Evolutionary conservation across 352 stramenopile genomes (phyloP).

Genomic region (Peronospora belbahrii): DNA sequence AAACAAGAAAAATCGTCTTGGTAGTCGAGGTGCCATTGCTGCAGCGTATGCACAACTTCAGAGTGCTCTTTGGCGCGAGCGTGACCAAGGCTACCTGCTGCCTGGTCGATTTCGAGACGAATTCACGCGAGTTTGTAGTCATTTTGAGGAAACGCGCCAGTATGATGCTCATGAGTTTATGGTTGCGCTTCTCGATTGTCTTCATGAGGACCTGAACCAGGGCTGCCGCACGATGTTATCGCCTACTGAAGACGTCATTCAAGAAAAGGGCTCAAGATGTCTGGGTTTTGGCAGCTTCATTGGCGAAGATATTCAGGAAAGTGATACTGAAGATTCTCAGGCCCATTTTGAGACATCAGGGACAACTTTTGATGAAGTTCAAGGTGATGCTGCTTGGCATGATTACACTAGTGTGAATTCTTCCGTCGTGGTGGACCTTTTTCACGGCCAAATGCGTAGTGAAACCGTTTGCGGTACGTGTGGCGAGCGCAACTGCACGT

Average conservation of each 20-base stretch:
- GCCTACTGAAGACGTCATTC: conserved; percentile 15
- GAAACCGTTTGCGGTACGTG: conserved; percentile 92
- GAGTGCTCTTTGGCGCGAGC: conserved; percentile 50
- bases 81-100: conserved; percentile 37
- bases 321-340: conserved; percentile 26
- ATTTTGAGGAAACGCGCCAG: conserved; percentile 83
- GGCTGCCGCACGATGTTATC: conserved; percentile 26
- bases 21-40: conserved; percentile 87
- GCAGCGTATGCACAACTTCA: conserved; percentile 83
- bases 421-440: conserved; percentile 93
- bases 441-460: conserved; percentile 92
- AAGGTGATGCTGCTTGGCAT: conserved; percentile 89
- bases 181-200: conserved; percentile 93
- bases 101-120: conserved; percentile 58
- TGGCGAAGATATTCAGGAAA: conserved; percentile 29
- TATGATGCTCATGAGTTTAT: conserved; percentile 95
- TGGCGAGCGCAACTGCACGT: conserved; percentile 90
- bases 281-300: conserved; percentile 21
- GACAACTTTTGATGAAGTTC: conserved; percentile 49
- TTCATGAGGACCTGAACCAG: conserved; percentile 98
- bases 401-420: conserved; percentile 89
- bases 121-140: conserved; percentile 47
- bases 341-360: background rate
- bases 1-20: conserved; percentile 91
- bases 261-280: conserved; percentile 25